Conservation (phyloP, 768 basidiomycete species). For the Leccinum disarticulatum region DNA sequence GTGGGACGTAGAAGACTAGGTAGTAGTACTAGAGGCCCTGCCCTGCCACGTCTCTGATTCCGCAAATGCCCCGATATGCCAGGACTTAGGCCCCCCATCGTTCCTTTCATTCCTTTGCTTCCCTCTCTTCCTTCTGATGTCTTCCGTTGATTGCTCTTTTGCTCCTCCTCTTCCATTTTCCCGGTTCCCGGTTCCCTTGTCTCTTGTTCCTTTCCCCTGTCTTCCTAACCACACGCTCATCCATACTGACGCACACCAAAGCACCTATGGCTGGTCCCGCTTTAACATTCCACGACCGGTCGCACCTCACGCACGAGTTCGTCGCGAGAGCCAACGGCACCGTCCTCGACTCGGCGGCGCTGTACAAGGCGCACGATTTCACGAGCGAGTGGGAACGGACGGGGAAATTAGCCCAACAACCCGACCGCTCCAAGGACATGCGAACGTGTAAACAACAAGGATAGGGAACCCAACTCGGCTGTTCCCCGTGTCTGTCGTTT, state of each 20-base stretch:
- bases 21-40: too few species aligned
- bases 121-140: too few species aligned
- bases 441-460: not conserved
- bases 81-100: too few species aligned
- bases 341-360: slow-evolving; percentile 22
- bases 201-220: not conserved
- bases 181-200: not conserved
- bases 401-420: not conserved
- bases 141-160: not conserved
- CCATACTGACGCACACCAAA: not conserved
- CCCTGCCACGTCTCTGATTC: too few species aligned
- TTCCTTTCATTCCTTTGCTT: not conserved
- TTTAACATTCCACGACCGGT: slow-evolving; percentile 31
- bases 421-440: not conserved
- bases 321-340: slow-evolving; percentile 31
- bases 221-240: not conserved
- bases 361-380: slow-evolving; percentile 27
- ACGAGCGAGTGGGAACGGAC: not conserved
- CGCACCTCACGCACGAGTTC: slow-evolving; percentile 31
- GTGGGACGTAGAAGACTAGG: too few species aligned
- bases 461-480: not conserved
- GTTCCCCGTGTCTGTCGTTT: too few species aligned
- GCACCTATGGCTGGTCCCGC: slow-evolving; percentile 30
- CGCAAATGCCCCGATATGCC: too few species aligned
- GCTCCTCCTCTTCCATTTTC: not conserved